Percentiles rank a stretch among this genome's conserved stretches.
These are phyloP conservation scores for Camellia granthamiana DNA, from an alignment of 148 eudicot genomes.

Conservation along the genomic window DNA sequence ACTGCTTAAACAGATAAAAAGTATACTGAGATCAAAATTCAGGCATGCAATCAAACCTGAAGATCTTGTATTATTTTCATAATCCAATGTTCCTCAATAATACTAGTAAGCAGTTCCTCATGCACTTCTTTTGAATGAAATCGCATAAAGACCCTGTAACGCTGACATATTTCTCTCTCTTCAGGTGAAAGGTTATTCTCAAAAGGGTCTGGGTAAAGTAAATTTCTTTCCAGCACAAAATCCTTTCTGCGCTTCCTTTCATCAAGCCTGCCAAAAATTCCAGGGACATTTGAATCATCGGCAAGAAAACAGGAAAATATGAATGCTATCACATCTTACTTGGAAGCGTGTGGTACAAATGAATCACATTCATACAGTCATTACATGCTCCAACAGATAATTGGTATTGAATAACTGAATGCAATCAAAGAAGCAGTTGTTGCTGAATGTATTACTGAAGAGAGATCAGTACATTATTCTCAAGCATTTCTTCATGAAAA, in stretches of 20 bases:
- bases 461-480: neutral
- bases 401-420: neutral
- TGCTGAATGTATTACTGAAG: neutral
- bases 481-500: neutral
- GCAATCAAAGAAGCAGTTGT: neutral
- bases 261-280: constrained; percentile 61
- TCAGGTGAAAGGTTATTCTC: constrained; percentile 65
- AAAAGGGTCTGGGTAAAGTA: constrained; percentile 77
- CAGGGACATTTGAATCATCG: neutral
- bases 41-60: constrained; percentile 46
- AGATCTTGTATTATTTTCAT: constrained; percentile 69
- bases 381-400: neutral
- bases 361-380: neutral
- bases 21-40: neutral
- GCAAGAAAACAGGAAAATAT: neutral
- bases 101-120: constrained; percentile 59
- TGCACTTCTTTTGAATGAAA: constrained; percentile 89
- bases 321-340: neutral
- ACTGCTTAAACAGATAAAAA: neutral
- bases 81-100: constrained; percentile 79
- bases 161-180: constrained; percentile 82
- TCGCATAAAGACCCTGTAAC: constrained; percentile 80
- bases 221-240: constrained; percentile 78
- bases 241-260: constrained; percentile 94
- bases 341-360: neutral